Evolutionary conservation across 2,329 filamentous ascomycete genomes (phyloP), one percentile per base, ranked within the genome.

Genomic region (Ascochyta koolunga): DNA sequence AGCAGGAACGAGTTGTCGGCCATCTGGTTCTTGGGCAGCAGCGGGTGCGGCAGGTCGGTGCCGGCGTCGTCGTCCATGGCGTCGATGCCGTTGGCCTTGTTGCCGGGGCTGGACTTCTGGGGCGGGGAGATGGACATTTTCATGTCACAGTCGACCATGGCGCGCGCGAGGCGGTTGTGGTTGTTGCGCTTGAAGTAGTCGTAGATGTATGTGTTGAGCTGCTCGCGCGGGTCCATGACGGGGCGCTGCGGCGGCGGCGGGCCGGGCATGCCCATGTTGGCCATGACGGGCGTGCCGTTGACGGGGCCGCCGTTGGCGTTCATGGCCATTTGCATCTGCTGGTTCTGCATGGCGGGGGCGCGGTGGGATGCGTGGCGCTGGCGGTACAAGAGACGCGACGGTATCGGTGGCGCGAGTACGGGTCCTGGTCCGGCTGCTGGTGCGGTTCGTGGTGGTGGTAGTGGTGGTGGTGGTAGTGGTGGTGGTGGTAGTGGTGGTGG

Each of bases 201-300:
- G 81, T 93, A 95, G 63, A 95, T 95, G 74, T 93, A 93, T 18
- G 90, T 93, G 78, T 93, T 93, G 45, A 95, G 82, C 55, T 86
- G 78, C 42, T 82, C 84, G 60, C 76, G 69, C 57, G 77, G 75
- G 56, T 78, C 73, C 29, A 54, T 59, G 47, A 40, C 46, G 25
- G 43, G 50, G 36, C 57, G 58, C 43, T 13, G 27, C 3, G 60
- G 60, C 72, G 69, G 72, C 22, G 68, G 78, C 61, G 64, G 68
- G 42, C 42, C 47, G 40, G 51, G 46, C 37, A 56, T 56, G 47
- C 40, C 50, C 73, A 66, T 71, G 69, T 86, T 87, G 71, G 84
- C 86, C 86, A 88, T 89, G 82, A 88, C 87, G 69, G 83, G 82
- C 70, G 80, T 80, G 67, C 82, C 83, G 62, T 86, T 87, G 51